These are phyloP conservation scores for Puccinia coronata DNA, from an alignment of 1,284 basidiomycete species.

Conservation along the genomic window DNA sequence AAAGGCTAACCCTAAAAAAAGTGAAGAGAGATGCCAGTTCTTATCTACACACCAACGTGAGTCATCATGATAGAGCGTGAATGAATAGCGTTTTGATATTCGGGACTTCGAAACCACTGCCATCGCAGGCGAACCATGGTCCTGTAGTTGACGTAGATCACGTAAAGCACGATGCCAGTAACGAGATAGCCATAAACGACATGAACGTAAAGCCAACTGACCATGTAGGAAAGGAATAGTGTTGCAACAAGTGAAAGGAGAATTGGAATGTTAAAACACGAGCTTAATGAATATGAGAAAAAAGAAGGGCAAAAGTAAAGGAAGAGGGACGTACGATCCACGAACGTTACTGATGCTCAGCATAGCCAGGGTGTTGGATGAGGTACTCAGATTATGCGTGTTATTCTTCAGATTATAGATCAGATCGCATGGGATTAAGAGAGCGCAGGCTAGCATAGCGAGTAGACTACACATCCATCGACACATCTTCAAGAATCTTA, in stretches of 20 bases:
- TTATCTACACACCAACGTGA: constrained; percentile 31
- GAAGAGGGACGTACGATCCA: constrained; percentile 68
- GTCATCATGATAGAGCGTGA: constrained; percentile 69
- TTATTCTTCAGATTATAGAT: constrained; percentile 22
- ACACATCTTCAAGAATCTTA: constrained; percentile 86
- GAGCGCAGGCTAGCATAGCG: constrained; percentile 69
- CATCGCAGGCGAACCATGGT: constrained; percentile 70
- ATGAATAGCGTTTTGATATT: constrained; percentile 74
- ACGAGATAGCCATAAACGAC: constrained; percentile 47
- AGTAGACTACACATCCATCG: constrained; percentile 74
- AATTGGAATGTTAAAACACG: constrained; percentile 48
- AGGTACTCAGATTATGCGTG: constrained; percentile 46
- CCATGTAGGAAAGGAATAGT: not conserved
- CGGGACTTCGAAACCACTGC: constrained; percentile 73
- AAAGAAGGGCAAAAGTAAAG: constrained; percentile 65
- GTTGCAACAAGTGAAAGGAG: not conserved
- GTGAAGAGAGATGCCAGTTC: not conserved
- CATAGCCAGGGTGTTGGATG: constrained; percentile 45
- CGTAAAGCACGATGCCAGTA: constrained; percentile 33
- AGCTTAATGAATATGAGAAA: not conserved
- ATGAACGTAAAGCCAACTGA: constrained; percentile 37
- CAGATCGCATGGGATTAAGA: constrained; percentile 70
- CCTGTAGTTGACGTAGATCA: constrained; percentile 50
- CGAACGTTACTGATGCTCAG: constrained; percentile 60
- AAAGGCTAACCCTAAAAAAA: not conserved